A percentile compares a stretch with the other conserved stretches of the same genome.
phyloP scores from a whole-genome alignment of 2,329 filamentous ascomycete species.

The Septoria linicola region DNA sequence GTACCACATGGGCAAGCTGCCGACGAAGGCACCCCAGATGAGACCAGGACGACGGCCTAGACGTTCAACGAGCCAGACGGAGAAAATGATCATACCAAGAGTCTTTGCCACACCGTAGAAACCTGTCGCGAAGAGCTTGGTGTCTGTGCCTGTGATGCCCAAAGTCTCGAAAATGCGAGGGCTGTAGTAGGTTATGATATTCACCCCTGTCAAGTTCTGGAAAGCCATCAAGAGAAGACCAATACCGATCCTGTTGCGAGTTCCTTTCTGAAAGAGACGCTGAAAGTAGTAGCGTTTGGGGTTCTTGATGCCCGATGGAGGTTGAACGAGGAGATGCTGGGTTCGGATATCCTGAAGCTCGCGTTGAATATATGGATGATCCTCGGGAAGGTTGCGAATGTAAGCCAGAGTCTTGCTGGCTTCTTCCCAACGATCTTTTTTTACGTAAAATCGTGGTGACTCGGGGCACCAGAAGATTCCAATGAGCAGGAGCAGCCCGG shows the following conservation, averaged over 20 bases:
- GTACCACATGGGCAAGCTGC: conserved; percentile 50
- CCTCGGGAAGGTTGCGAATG: conserved; percentile 47
- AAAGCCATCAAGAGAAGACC: conserved; percentile 42
- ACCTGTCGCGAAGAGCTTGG: conserved; percentile 50
- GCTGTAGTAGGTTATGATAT: conserved; percentile 40
- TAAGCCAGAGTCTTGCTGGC: conserved; percentile 44
- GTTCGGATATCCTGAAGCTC: conserved; percentile 51
- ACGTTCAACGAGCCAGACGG: conserved; percentile 42
- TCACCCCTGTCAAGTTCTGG: conserved; percentile 40
- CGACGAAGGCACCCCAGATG: conserved; percentile 51
- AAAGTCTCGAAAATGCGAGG: conserved; percentile 42
- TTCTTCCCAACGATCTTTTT: conserved; percentile 36
- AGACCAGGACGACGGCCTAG: conserved; percentile 44
- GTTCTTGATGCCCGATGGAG: conserved; percentile 19
- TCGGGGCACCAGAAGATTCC: conserved; percentile 42
- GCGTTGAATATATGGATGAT: conserved; percentile 48
- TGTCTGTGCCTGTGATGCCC: conserved; percentile 46
- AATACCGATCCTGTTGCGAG: conserved; percentile 42
- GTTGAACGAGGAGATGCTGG: conserved; percentile 53
- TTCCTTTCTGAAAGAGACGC: conserved; percentile 42
- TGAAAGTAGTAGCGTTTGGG: conserved; percentile 41
- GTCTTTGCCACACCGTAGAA: conserved; percentile 51
- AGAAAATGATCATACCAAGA: conserved; percentile 41
- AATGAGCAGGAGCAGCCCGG: conserved; percentile 40
- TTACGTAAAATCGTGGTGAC: conserved; percentile 61